A percentile compares a stretch with the other conserved stretches of the same genome.
Evolutionary conservation across 2,329 filamentous ascomycete species (phyloP).

Genomic region (Ramularia endophylla): DNA sequence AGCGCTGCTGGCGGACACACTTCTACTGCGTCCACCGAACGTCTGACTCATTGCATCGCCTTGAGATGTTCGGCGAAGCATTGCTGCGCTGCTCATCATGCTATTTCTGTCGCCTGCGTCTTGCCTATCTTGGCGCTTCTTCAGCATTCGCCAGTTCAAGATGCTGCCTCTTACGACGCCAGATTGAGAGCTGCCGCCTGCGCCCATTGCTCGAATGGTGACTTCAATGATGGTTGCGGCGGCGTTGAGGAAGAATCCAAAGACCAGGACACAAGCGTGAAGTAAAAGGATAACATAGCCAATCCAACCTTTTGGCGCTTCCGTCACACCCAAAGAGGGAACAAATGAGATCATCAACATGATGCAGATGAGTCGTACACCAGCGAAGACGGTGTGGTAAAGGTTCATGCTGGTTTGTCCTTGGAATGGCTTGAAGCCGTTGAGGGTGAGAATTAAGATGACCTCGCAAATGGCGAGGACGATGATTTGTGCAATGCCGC

Average conservation of each 20-base stretch:
- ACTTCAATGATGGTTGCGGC: constrained; percentile 89
- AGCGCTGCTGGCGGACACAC: constrained; percentile 57
- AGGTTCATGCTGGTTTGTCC: constrained; percentile 94
- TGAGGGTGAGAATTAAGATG: constrained; percentile 76
- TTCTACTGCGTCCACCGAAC: constrained; percentile 48
- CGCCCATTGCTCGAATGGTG: constrained; percentile 71
- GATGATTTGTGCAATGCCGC: constrained; percentile 87
- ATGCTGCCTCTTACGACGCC: constrained; percentile 65
- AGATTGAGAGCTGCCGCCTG: constrained; percentile 59
- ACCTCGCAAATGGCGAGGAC: constrained; percentile 92
- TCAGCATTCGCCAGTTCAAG: constrained; percentile 54
- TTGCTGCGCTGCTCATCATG: constrained; percentile 74
- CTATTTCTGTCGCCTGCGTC: constrained; percentile 65
- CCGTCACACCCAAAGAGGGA: constrained; percentile 70
- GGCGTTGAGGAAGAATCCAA: constrained; percentile 91
- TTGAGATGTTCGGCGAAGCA: constrained; percentile 50
- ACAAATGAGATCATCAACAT: constrained; percentile 61
- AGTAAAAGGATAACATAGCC: constrained; percentile 85
- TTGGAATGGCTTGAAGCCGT: constrained; percentile 86
- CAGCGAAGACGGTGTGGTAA: constrained; percentile 81
- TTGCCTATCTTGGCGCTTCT: constrained; percentile 24
- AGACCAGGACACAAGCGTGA: constrained; percentile 76
- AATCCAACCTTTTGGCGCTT: constrained; percentile 85
- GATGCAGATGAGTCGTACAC: constrained; percentile 64
- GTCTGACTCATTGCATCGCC: constrained; percentile 13